Percentiles rank a stretch among this genome's conserved stretches.
Evolutionary conservation across 2,329 filamentous ascomycete genomes (phyloP).

Genomic region (Claviceps monticola): DNA sequence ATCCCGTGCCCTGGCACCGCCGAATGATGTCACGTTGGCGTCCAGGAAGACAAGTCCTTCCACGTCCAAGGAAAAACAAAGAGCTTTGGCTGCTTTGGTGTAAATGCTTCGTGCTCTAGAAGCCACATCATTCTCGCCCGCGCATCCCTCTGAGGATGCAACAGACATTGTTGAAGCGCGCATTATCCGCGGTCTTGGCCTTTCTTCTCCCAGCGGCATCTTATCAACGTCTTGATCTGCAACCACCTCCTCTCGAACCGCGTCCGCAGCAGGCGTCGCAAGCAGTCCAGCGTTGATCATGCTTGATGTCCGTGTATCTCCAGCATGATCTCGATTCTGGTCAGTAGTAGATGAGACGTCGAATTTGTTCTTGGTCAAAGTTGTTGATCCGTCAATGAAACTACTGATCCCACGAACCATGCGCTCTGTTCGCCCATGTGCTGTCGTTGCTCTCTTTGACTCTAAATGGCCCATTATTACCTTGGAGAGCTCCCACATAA

Average conservation of each 20-base stretch:
- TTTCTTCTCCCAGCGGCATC: background rate
- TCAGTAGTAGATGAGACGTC: background rate
- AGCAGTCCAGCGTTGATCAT: too few relatives aligned
- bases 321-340: slow-evolving; percentile 8
- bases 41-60: slow-evolving; percentile 1
- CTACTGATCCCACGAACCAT: slow-evolving; percentile 20
- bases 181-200: background rate
- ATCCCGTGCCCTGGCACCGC: background rate
- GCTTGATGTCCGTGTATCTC: slow-evolving; percentile 3
- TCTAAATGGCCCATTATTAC: slow-evolving; percentile 20
- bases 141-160: background rate
- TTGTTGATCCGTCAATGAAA: slow-evolving; percentile 13
- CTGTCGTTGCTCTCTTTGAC: slow-evolving; percentile 10
- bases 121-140: background rate
- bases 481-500: slow-evolving; percentile 10
- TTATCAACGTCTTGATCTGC: background rate
- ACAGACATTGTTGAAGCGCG: background rate
- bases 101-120: background rate
- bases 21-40: background rate
- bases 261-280: background rate
- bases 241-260: background rate
- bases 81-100: slow-evolving; percentile 1
- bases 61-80: background rate
- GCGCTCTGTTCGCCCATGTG: slow-evolving; percentile 14
- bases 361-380: background rate